Evolutionary conservation across 2,329 filamentous ascomycete species (phyloP), one percentile per base, ranked within the genome.

Genomic region (Leptodontidium sp.): DNA sequence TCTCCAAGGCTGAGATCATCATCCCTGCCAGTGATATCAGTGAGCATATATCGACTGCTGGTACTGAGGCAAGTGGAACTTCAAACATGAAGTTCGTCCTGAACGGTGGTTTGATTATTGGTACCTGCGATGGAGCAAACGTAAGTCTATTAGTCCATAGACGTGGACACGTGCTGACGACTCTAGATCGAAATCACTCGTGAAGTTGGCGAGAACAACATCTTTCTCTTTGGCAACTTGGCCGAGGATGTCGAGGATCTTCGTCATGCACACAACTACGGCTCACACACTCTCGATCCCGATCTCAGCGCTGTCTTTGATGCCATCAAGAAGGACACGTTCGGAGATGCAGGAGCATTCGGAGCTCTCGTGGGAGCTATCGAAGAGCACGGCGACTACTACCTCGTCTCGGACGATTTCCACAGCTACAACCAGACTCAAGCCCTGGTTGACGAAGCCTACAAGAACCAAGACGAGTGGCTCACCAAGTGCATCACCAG

Each of bases 71-170:
- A 24, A 90, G 87, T 72, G 95, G 95, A 71, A 97, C 94, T 14
- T 97, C 93, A 78, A 99, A 99, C 88, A 99, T 99, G 96, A 99
- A 99, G 82, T 99, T 99, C 80, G 96, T 98, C 15, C 86, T 99
- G 77, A 99, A 98, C 77, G 96, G 96, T 72, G 96, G 96, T 72
- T 85, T 99, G 70, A 97, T 99, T 77, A 99, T 99, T 75, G 96
- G 96, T 75, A 99, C 96, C 24, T 98, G 95, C 79, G 96, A 99
- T 77, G 96, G 96, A 78, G 96, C 96, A 72, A 99, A 99, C 78
- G 93, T 96, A 86, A 86, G 91, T 85, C 12, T 1, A 35, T 15
- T 21, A 11, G 1, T 57, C 26, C n/a, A 17, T 8, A 5, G 15
- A 12, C 24, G 35, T 14, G 4, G 8, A n/a, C 21, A 15, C 2